Conservation (phyloP, 129 eudicot genomes). For the Tanacetum coccineum region DNA sequence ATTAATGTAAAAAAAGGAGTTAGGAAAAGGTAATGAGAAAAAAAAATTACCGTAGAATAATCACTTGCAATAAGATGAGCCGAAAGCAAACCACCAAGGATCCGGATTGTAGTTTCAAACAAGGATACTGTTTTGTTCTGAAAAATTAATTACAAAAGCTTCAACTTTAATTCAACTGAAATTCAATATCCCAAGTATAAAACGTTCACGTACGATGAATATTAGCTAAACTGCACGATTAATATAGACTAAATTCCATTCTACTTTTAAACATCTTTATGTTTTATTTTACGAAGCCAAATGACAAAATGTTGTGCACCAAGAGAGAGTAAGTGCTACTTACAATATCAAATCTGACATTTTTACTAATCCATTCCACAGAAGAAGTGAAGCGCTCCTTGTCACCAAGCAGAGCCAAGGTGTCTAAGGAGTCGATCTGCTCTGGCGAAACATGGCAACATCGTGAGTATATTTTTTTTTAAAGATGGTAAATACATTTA, state of each 20-base stretch:
- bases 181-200: not conserved
- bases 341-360: conserved; percentile 95
- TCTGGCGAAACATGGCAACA: conserved; percentile 16
- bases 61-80: conserved; percentile 99
- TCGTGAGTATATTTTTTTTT: conserved; percentile 11
- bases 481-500: not conserved
- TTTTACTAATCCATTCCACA: conserved; percentile 98
- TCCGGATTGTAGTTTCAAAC: conserved; percentile 88
- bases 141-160: conserved; percentile 22
- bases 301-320: not conserved
- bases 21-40: not conserved
- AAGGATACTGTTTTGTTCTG: conserved; percentile 97
- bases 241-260: not conserved
- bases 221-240: not conserved
- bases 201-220: not conserved
- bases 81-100: conserved; percentile 95
- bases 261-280: not conserved
- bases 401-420: conserved; percentile 89
- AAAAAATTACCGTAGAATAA: conserved; percentile 69
- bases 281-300: not conserved
- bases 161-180: conserved; percentile 13
- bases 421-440: conserved; percentile 94
- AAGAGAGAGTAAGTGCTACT: conserved; percentile 36
- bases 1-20: too few relatives aligned
- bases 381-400: conserved; percentile 68